Evolutionary conservation across 805 yeast genomes (phyloP), one percentile per base, ranked within the genome.

Genomic region (Lachancea dasiensis): DNA sequence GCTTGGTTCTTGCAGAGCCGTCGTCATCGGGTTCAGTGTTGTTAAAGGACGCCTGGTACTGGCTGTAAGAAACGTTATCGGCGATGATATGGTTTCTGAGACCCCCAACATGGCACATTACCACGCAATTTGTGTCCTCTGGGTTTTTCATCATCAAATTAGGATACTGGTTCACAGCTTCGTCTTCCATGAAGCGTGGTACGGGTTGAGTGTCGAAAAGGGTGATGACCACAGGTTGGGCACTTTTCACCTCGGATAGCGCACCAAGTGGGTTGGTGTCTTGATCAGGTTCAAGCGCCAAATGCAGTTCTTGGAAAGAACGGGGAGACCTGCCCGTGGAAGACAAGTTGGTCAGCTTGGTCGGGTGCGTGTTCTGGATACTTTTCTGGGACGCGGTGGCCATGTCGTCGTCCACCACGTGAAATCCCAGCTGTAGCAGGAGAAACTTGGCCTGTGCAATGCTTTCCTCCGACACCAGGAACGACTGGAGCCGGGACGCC

Each of bases 391-490:
- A 49, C 1, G 58, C 50, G 4, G 54, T 46, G 6, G 50, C 36
- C 15, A 54, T 42, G 10, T 49, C 45, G 38, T 58, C 59, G 34
- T 55, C 56, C 2, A 58, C 33, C 24, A 57, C 33, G 27, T 49
- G 52, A 32, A 56, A 58, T 3, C 55, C 53, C n/a, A 41, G 46
- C 21, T 65, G 57, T 14, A 69, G 41, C 9, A 70, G 44, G 29
- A 57, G 47, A 36, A 70, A 63, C 36, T 61, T 64, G n/a, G 67
- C 56, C 45, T 69, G 72, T 41, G 63, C 63, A 4, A 64, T 41
- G 46, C 67, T 68, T 47, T 70, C 73, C 9, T 51, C 46, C 24
- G 70, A 70, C 9, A 70, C 50, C 56, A 72, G 51, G 46, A 67
- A 68, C 9, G 51, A 46, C 39, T 63, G 63, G 1, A 62, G 45